Evolutionary conservation across 257 asterid genomes (phyloP), one percentile per base, ranked within the genome.

Genomic region (Salvia hispanica): DNA sequence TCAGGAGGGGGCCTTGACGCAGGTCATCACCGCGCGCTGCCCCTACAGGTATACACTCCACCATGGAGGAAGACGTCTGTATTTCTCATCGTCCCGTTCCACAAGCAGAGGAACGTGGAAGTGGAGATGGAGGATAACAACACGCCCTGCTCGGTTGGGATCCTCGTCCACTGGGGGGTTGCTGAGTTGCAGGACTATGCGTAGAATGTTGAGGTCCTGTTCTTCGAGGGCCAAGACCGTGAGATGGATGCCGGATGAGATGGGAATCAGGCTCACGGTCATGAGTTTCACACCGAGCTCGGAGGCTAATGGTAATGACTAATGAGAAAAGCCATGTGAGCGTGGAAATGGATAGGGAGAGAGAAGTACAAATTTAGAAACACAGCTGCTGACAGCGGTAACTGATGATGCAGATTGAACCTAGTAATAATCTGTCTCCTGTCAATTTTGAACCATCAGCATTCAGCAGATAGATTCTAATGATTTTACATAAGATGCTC

Each of bases 61-160:
- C 91, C 56, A 93, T 93, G 97, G 96, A 89, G 46, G 96, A 84
- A n/a, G 99, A 90, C 64, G 80, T 93, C 21, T 88, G 97, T 81
- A 0, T 60, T 93, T 43, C 65, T 93, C n/a, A 46, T 93, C 71
- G 66, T 93, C 43, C 97, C 99, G 4, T 93, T 93, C 74, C 96
- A 91, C 74, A 85, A 66, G 78, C 86, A 85, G 58, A 86, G 73
- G 46, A 72, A 77, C 0, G 12, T 71, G 1, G 83, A 72, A 4
- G 90, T 91, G 2, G 92, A 85, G 11, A 76, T 87, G 88, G 95
- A 2, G n/a, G n/a, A n/a, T n/a, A n/a, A n/a, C n/a, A n/a, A n/a
- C n/a, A n/a, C n/a, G n/a, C n/a, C n/a, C n/a, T n/a, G n/a, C n/a
- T n/a, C n/a, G n/a, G n/a, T n/a, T n/a, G n/a, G n/a, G n/a, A n/a